These are phyloP conservation scores for Fusarium sp. DNA, from an alignment of 2,329 filamentous ascomycete species.

Conservation along the genomic window DNA sequence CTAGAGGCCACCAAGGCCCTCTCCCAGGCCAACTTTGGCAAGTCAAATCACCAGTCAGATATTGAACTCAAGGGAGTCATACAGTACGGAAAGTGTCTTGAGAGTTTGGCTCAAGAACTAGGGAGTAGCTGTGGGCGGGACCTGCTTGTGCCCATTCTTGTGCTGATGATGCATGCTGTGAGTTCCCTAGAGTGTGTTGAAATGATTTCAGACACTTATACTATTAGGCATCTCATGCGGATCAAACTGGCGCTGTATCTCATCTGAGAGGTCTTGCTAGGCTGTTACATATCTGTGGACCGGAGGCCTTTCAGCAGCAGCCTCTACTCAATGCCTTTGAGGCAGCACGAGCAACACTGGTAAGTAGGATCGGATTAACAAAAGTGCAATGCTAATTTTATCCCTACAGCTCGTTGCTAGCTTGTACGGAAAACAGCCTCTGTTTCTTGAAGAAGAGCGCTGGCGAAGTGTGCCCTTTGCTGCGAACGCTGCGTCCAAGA, in stretches of 20 bases:
- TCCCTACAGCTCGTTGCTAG: not conserved
- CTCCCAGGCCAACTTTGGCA: not conserved
- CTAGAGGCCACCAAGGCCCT: constrained; percentile 4
- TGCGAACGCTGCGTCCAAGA: not conserved
- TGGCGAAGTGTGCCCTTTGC: not conserved
- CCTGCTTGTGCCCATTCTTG: not conserved
- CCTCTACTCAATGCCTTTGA: not conserved
- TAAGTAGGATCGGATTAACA: not conserved
- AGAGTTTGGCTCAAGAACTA: not conserved
- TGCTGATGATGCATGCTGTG: not conserved
- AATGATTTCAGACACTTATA: not conserved
- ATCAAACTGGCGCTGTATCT: not conserved
- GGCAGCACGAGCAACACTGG: not conserved
- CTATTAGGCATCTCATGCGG: not conserved
- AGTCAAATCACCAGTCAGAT: not conserved
- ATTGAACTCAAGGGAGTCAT: not conserved
- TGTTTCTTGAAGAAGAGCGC: not conserved
- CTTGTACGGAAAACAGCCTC: not conserved
- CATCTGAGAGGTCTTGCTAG: not conserved
- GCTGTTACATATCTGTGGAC: not conserved
- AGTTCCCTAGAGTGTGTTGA: not conserved
- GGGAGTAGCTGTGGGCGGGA: not conserved
- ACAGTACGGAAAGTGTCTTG: not conserved
- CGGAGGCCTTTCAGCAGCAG: not conserved
- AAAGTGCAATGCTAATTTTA: not conserved